A percentile compares a stretch with the other conserved stretches of the same genome.
Conservation (phyloP, 2,329 filamentous ascomycete species). For the Fusarium sp. region DNA sequence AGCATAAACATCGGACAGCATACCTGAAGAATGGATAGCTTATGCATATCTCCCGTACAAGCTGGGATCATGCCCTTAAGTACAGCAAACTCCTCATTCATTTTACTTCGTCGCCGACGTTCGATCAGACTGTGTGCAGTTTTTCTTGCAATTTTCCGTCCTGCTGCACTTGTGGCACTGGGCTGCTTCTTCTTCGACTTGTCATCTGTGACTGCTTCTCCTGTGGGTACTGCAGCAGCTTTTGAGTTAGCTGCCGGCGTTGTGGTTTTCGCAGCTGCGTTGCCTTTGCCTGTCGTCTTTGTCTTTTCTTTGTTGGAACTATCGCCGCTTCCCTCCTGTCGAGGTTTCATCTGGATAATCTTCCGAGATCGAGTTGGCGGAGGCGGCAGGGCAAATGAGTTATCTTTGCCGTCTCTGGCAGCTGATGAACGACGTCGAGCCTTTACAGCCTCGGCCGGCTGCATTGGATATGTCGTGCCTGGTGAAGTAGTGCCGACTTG, state of each 20-base stretch:
- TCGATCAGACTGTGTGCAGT: conserved; percentile 97
- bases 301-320: conserved; percentile 41
- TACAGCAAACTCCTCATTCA: conserved; percentile 97
- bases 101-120: conserved; percentile 88
- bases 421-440: conserved; percentile 65
- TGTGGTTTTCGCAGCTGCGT: conserved; percentile 29
- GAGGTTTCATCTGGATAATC: conserved; percentile 97
- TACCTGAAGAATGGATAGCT: conserved; percentile 93
- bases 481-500: conserved; percentile 44
- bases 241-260: conserved; percentile 37
- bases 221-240: conserved; percentile 36
- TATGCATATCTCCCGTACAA: conserved; percentile 98
- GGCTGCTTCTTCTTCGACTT: conserved; percentile 80
- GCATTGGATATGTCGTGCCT: conserved; percentile 57
- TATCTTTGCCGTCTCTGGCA: conserved; percentile 61
- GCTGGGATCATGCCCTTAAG: conserved; percentile 96
- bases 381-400: conserved; percentile 84
- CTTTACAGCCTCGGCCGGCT: conserved; percentile 65
- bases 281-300: conserved; percentile 41
- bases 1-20: conserved; percentile 42
- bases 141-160: conserved; percentile 94
- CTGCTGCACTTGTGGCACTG: conserved; percentile 81
- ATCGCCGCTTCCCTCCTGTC: conserved; percentile 55
- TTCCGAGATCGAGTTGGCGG: conserved; percentile 92
- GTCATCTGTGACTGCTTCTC: conserved; percentile 37